Evolutionary conservation across 2,329 filamentous ascomycete species (phyloP), one percentile per base, ranked within the genome.

Genomic region (Colletotrichum sp.): DNA sequence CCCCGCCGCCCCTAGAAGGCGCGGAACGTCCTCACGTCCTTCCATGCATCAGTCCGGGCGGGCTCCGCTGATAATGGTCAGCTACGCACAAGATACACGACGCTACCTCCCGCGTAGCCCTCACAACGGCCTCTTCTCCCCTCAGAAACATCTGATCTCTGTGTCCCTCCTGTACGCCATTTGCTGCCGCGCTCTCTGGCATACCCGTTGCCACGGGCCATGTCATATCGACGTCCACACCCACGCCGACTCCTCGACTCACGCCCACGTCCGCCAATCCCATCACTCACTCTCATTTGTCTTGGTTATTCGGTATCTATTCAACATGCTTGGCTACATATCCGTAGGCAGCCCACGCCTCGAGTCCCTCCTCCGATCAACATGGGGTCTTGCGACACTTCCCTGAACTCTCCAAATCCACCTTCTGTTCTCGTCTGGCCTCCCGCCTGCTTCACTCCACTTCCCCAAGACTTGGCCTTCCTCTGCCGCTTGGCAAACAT

Each of bases 351-450:
- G 24, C 18, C n/a, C n/a, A 48, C 14, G 60, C 61, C 64, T 57
- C 64, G 60, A 74, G 8, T 65, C 70, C 71, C 69, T 65, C 24
- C 72, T 73, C 36, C 28, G 59, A 69, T 69, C 57, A 68, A 52
- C 59, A 61, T 21, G 70, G 28, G 71, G 34, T n/a, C 43, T 64
- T 59, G 43, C 72, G 59, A 73, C 28, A 10, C 64, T 48, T 57
- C 24, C 64, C 64, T 69, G 70, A 28, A 64, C 32, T 21, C 24
- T 60, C 48, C 64, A 52, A 55, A 67, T 60, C 21, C 74, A 76
- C 74, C 74, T 76, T 73, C 74, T 76, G 43, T 76, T 76, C 70
- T 76, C 28, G 74, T 76, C 64, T 28, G 73, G 64, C 70, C 12
- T 68, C 43, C 70, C 64, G 74, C 55, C 26, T 69, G 59, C 74